Evolutionary conservation across 78 protist species (phyloP).

Genomic region (Cavenderia fasciculata): DNA sequence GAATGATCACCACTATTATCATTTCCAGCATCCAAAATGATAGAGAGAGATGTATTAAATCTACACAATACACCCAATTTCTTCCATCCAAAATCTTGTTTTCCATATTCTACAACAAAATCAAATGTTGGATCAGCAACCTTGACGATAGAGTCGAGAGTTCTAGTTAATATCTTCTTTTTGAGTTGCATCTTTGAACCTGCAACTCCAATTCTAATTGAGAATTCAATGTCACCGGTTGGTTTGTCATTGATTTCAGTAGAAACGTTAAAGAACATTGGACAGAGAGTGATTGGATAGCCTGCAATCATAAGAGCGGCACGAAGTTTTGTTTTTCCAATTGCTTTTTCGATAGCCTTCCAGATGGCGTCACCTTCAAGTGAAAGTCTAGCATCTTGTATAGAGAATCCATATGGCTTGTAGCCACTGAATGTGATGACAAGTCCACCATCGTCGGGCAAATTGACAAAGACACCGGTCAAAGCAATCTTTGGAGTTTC

Average conservation of each 20-base stretch:
- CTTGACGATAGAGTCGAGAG: constrained; percentile 13
- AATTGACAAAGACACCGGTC: background rate
- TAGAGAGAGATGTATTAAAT: constrained; percentile 16
- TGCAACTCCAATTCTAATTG: constrained; percentile 21
- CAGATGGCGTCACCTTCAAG: constrained; percentile 47
- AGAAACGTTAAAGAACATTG: constrained; percentile 36
- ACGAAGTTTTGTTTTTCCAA: constrained; percentile 44
- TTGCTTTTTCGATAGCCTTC: constrained; percentile 17
- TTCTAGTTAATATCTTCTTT: constrained; percentile 12
- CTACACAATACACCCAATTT: constrained; percentile 16
- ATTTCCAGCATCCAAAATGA: constrained; percentile 13
- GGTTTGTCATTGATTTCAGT: constrained; percentile 2
- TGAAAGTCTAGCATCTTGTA: constrained; percentile 37
- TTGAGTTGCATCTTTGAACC: constrained; percentile 47
- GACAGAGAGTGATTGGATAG: constrained; percentile 60
- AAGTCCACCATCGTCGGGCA: constrained; percentile 53
- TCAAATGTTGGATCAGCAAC: constrained; percentile 48
- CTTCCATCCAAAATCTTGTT: constrained; percentile 71
- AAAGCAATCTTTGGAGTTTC: constrained; percentile 4
- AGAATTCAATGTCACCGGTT: background rate
- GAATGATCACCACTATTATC: background rate
- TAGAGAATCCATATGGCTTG: background rate
- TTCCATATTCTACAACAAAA: constrained; percentile 55
- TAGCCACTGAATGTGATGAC: constrained; percentile 7
- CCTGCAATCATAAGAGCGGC: constrained; percentile 55